A percentile compares a stretch with the other conserved stretches of the same genome.
Evolutionary conservation across 2,329 filamentous ascomycete species (phyloP).

Genomic region (Phaeosphaeria sp.): DNA sequence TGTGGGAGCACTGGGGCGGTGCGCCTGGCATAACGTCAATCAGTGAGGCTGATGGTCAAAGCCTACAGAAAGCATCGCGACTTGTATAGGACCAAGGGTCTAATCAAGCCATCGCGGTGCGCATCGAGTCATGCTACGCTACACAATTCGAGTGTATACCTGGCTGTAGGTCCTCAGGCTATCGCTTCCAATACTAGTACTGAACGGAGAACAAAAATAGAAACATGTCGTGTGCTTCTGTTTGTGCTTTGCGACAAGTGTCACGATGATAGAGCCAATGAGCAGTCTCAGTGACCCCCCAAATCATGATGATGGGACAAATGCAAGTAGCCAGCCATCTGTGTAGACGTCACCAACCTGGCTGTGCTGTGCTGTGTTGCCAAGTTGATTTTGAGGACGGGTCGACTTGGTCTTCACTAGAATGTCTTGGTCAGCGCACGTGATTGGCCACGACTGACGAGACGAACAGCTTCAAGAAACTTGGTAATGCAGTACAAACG

Average conservation of each 20-base stretch:
- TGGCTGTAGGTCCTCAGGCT: neutral
- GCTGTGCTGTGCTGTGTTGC: slow-evolving; percentile 30
- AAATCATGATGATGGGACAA: neutral
- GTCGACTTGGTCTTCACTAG: slow-evolving; percentile 21
- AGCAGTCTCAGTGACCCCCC: neutral
- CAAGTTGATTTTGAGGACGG: slow-evolving; percentile 16
- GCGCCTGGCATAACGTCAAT: neutral
- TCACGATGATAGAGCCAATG: slow-evolving; percentile 7
- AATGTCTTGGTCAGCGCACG: slow-evolving; percentile 25
- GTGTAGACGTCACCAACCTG: slow-evolving; percentile 30
- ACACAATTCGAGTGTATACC: neutral
- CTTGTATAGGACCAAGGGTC: neutral
- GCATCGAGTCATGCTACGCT: neutral
- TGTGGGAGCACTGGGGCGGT: neutral
- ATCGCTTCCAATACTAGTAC: neutral
- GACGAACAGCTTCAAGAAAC: slow-evolving; percentile 21
- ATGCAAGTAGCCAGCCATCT: slow-evolving; percentile 12
- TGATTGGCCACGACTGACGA: slow-evolving; percentile 16
- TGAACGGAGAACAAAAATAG: slow-evolving; percentile 12
- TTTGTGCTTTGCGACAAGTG: neutral
- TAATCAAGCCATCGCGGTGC: neutral
- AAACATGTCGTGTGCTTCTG: slow-evolving; percentile 21
- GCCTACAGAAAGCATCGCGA: neutral
- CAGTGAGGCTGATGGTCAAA: neutral
- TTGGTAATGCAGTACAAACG: slow-evolving; percentile 15